phyloP scores from a whole-genome alignment of 2,329 filamentous ascomycete species.

The Penicillium sp. region DNA sequence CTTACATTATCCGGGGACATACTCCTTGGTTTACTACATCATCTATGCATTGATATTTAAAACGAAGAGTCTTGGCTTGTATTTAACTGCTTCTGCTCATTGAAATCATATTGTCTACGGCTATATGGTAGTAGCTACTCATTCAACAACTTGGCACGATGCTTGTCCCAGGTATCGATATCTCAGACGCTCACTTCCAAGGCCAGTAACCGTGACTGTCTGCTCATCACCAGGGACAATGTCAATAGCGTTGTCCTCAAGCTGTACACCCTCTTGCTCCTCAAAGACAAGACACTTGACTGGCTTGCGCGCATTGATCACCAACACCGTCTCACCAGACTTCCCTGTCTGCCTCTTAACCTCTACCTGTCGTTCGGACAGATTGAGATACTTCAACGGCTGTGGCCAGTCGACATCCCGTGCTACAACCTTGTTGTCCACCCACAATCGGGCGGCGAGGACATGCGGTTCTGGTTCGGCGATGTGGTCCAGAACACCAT shows the following conservation, averaged over 20 bases:
- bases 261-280: slow-evolving; percentile 36
- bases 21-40: not conserved
- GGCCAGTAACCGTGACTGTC: slow-evolving; percentile 24
- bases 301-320: slow-evolving; percentile 44
- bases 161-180: slow-evolving; percentile 25
- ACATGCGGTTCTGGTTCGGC: slow-evolving; percentile 47
- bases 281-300: slow-evolving; percentile 41
- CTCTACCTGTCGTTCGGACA: slow-evolving; percentile 44
- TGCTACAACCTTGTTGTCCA: slow-evolving; percentile 44
- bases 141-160: slow-evolving; percentile 4
- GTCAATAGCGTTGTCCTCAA: slow-evolving; percentile 51
- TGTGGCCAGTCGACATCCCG: slow-evolving; percentile 45
- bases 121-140: not conserved
- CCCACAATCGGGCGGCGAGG: slow-evolving; percentile 46
- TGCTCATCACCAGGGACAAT: slow-evolving; percentile 53
- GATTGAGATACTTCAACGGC: slow-evolving; percentile 23
- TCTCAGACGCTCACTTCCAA: slow-evolving; percentile 15
- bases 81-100: not conserved
- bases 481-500: slow-evolving; percentile 45
- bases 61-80: not conserved
- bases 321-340: slow-evolving; percentile 25
- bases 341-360: slow-evolving; percentile 34
- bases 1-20: too few relatives aligned
- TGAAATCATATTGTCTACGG: not conserved
- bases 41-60: not conserved